Conservation (phyloP, 2,329 filamentous ascomycete genomes). For the Aspergillus spinulosporus region DNA sequence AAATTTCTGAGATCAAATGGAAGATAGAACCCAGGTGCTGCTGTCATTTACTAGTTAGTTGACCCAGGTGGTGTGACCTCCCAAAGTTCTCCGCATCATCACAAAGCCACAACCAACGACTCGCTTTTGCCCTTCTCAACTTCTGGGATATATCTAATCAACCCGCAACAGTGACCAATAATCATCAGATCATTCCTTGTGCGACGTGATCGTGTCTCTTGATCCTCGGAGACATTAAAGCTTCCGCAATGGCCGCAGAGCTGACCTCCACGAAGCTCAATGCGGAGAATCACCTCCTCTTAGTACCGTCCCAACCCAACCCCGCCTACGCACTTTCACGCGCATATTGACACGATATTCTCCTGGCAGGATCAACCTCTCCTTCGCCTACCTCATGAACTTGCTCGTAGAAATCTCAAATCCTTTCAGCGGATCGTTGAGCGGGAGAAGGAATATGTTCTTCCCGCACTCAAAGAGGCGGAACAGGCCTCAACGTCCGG, state of each 20-base stretch:
- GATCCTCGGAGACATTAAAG: background rate
- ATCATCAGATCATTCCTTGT: background rate
- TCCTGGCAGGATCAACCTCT: slow-evolving; percentile 79
- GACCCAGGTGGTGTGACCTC: slow-evolving; percentile 11
- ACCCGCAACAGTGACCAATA: background rate
- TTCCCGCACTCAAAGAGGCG: slow-evolving; percentile 52
- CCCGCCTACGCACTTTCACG: slow-evolving; percentile 9
- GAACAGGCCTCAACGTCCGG: slow-evolving; percentile 65
- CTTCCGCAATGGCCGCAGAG: slow-evolving; percentile 42
- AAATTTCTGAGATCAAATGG: background rate
- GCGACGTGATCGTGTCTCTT: background rate
- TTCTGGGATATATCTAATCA: background rate
- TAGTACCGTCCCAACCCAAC: slow-evolving; percentile 37
- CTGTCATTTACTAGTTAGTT: background rate
- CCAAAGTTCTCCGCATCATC: background rate
- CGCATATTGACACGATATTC: slow-evolving; percentile 6
- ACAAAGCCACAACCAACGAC: background rate
- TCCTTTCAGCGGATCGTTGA: slow-evolving; percentile 57
- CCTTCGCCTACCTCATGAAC: slow-evolving; percentile 86
- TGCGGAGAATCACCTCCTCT: slow-evolving; percentile 51
- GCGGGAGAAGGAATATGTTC: slow-evolving; percentile 49
- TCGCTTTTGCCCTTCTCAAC: background rate
- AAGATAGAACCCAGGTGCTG: too few relatives aligned
- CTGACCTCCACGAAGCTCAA: slow-evolving; percentile 51
- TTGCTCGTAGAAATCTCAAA: slow-evolving; percentile 92